Evolutionary conservation across 2,329 filamentous ascomycete genomes (phyloP), one percentile per base, ranked within the genome.

Genomic region (Colletotrichum truncatum): DNA sequence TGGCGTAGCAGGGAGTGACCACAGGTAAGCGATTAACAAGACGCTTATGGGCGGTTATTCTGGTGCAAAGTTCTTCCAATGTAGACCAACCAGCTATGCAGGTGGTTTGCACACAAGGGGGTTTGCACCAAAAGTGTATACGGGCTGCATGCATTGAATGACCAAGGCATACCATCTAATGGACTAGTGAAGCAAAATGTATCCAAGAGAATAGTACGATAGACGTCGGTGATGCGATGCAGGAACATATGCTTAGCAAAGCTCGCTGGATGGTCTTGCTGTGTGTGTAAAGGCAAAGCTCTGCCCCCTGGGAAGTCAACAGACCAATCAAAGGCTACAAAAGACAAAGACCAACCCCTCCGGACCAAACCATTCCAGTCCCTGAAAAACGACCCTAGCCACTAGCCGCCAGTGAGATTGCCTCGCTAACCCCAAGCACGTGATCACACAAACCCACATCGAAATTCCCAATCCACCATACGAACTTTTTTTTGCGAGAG

Each of bases 391-490:
- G n/a, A 14, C n/a, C 5, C 30, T n/a, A 23, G 38, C 39, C 36
- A 32, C 7, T 28, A 11, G 34, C 16, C 39, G 26, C 51, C 39
- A 36, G 23, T 39, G 25, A 23, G 26, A 38, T 70, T 64, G 57
- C 68, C 68, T 73, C 43, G 55, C 56, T 28, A 73, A 66, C 56
- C 64, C 68, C 32, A 30, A 3, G 28, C 72, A 74, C 72, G 72
- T 73, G 73, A 74, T 63, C 68, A 6, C 72, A 72, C 73, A 73
- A 62, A 56, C 21, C 34, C 39, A 69, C 54, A 34, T 43, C 32
- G 23, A 64, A 60, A 63, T 63, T 55, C 30, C 21, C 26, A 54
- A 38, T 56, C 53, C 48, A 38, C 30, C 23, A 14, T n/a, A n/a
- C 34, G 41, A 66, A 52, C 45, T 61, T 61, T 62, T 65, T 65